Base-by-base conservation (phyloP, 2,329 filamentous ascomycete genomes). In the Hypoxylon sp. region DNA sequence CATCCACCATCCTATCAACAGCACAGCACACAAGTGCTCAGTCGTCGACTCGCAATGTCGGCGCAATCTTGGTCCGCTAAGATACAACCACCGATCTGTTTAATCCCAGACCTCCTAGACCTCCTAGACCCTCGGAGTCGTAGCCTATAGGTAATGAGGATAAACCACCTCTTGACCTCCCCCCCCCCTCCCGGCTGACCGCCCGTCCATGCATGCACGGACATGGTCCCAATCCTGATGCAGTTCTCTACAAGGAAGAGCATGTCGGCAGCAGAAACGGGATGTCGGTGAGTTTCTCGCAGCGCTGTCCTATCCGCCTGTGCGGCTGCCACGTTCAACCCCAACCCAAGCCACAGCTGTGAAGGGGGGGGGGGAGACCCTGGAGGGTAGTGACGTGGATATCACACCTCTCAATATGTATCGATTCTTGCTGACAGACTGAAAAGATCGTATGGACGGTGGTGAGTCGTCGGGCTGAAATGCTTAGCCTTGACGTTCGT, bases 271-370 rank as follows among this genome's bases (percentile, higher is more conserved):
- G 48, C 60, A 15, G 49, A 58, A 65, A 61, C 27, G 33, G 31
- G 60, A 49, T 48, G 40, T 63, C 60, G 62, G 62, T 65, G 60
- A 61, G 51, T 11, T 21, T n/a, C n/a, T 63, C 29, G 46, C 31
- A 38, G 29, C 13, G 15, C 17, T 46, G 46, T 49, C 46, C 47
- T 37, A 29, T 21, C 31, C 23, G 52, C 37, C 26, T 54, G 33
- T 35, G 43, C 45, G 31, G 45, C 46, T 51, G 53, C 60, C 60
- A 51, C 57, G 53, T 58, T 56, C 33, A 17, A 56, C 11, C 42
- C 41, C 23, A 48, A 18, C 45, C 53, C 46, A 50, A 62, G 59
- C 55, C 56, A 55, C 58, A 49, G 18, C 23, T 21, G 35, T 43
- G 41, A 54, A 47, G 31, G 38, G 53, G 38, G n/a, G n/a, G n/a